A percentile compares a stretch with the other conserved stretches of the same genome.
phyloP scores from a whole-genome alignment of 495 filamentous ascomycete genomes.

The Emericellopsis terricola region DNA sequence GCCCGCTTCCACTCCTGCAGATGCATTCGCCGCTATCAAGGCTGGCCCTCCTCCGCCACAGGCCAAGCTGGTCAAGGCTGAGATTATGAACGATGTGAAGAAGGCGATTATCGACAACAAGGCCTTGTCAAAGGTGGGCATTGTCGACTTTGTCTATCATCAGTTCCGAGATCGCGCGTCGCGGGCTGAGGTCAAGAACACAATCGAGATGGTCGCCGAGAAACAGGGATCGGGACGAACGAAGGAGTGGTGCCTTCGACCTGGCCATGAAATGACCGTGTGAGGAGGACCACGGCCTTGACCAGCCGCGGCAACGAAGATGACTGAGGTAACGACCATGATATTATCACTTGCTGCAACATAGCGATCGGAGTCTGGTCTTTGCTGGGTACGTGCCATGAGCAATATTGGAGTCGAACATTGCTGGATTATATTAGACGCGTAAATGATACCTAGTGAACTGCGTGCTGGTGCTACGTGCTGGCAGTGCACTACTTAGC shows the following conservation, averaged over 20 bases:
- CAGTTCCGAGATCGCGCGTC: conserved; percentile 49
- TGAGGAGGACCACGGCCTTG: neutral
- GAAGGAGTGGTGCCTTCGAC: conserved; percentile 4
- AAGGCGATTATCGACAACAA: conserved; percentile 30
- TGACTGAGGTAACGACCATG: too few species aligned
- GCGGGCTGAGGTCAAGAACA: conserved; percentile 54
- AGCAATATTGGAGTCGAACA: too few species aligned
- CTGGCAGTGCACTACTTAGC: too few species aligned
- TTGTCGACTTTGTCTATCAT: conserved; percentile 58
- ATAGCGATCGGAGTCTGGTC: too few species aligned
- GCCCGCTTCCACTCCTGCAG: conserved; percentile 5
- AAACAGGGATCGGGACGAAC: conserved; percentile 2
- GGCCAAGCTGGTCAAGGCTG: conserved; percentile 26
- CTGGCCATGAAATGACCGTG: conserved; percentile 2
- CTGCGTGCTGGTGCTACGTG: too few species aligned
- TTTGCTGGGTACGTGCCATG: too few species aligned
- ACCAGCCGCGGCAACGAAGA: too few species aligned
- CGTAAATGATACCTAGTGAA: too few species aligned
- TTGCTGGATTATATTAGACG: too few species aligned
- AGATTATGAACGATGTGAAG: conserved; percentile 58
- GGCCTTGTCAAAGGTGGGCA: conserved; percentile 52
- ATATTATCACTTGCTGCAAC: too few species aligned
- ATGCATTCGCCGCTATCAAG: conserved; percentile 4
- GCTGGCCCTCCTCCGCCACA: neutral
- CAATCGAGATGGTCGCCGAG: conserved; percentile 45